Evolutionary conservation across 805 yeast species (phyloP), one percentile per base, ranked within the genome.

Genomic region (Monosporozyma yasuniensis): DNA sequence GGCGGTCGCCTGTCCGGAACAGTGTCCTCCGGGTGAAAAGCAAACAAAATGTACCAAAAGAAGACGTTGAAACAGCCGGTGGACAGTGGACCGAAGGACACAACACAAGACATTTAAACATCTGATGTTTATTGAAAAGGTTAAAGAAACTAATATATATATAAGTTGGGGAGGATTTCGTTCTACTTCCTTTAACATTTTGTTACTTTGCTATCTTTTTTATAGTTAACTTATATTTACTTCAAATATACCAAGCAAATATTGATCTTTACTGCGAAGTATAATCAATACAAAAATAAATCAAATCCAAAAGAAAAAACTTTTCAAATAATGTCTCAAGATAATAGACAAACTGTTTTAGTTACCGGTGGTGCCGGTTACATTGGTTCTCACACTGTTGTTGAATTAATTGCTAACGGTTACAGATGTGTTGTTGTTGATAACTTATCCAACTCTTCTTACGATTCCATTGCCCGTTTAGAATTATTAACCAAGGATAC

Each of bases 341-440:
- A 37, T 39, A 38, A 30, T 21, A 66, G 63, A 47, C 72, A 71
- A 62, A 44, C 50, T 37, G 79, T 83, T 43, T 71, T 84, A 48
- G 90, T 86, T 27, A 84, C 93, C 21, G 95, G 95, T 43, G 95
- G 95, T 45, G 87, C 91, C 25, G 93, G 95, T 19, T 86, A 86
- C 67, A 84, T 87, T 60, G 95, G 93, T 23, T 83, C 91, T 9
- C 93, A 86, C 63, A 83, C 91, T 1, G 86, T 77, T 16, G 78
- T 80, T 45, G 84, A 79, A 57, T 72, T 83, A 48, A 63, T 81
- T 46, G 74, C 76, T 52, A 72, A 77, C 47, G 87, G 87, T 23
- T 76, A 80, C 59, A 75, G 81, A 27, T 87, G 84, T 30, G 81
- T 86, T n/a, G 76, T 86, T 42, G 79, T 82, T 21, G 95, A 86